These are phyloP conservation scores for Cryptosporidium baileyi DNA, from an alignment of 169 alveolate species.

Conservation along the genomic window DNA sequence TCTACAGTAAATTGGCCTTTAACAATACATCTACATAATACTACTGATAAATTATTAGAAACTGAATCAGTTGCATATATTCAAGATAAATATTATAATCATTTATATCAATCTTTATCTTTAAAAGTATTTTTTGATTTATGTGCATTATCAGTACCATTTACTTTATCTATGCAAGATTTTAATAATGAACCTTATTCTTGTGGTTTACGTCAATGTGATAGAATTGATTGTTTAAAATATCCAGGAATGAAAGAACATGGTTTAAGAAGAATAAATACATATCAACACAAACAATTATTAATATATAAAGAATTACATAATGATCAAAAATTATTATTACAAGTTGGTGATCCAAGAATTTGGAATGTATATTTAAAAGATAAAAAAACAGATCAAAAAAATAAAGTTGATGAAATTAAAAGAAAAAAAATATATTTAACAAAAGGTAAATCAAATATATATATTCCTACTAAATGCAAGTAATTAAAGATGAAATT, in stretches of 20 bases:
- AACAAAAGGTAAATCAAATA: slow-evolving; percentile 1
- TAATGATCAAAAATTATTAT: slow-evolving; percentile 32
- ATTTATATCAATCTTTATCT: slow-evolving; percentile 24
- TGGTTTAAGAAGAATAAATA: slow-evolving; percentile 29
- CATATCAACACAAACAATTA: background rate
- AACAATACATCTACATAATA: slow-evolving; percentile 42
- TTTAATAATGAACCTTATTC: background rate
- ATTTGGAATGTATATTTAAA: slow-evolving; percentile 48
- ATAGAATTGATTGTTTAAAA: slow-evolving; percentile 8
- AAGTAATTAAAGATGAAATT: slow-evolving; percentile 29
- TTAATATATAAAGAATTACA: slow-evolving; percentile 30
- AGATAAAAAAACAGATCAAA: background rate
- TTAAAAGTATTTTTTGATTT: slow-evolving; percentile 52
- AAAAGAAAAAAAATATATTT: slow-evolving; percentile 11
- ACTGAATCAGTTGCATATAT: slow-evolving; percentile 41
- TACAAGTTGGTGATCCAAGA: slow-evolving; percentile 57
- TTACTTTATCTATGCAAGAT: slow-evolving; percentile 9
- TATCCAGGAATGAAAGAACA: background rate
- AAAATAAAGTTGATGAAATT: background rate
- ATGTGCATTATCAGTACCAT: slow-evolving; percentile 46
- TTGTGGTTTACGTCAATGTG: slow-evolving; percentile 47
- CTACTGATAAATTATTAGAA: slow-evolving; percentile 8
- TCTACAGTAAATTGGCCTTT: slow-evolving; percentile 70
- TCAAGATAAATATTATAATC: slow-evolving; percentile 56
- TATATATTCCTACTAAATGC: slow-evolving; percentile 20